Evolutionary conservation across 306 rosid species (phyloP).

Genomic region (Phaseolus lunatus): DNA sequence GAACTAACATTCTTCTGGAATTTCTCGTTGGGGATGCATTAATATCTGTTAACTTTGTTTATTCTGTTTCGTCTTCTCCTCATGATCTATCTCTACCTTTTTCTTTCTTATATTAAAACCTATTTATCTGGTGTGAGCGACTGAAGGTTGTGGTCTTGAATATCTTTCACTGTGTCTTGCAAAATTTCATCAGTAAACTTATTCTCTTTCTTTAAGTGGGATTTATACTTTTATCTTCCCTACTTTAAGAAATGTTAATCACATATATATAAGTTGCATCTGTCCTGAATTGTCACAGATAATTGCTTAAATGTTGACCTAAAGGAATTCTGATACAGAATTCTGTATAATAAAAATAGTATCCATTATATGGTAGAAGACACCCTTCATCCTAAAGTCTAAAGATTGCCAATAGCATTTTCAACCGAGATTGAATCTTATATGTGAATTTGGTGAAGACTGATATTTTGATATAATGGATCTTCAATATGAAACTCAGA

Average conservation of each 20-base stretch:
- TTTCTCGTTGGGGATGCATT: conserved; percentile 9
- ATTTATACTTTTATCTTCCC: not conserved
- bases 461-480: conserved; percentile 23
- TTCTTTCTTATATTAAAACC: not conserved
- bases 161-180: conserved; percentile 11
- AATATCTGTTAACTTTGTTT: conserved; percentile 15
- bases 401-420: conserved; percentile 29
- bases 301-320: conserved; percentile 18
- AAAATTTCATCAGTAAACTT: conserved; percentile 1
- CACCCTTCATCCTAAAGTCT: conserved; percentile 21
- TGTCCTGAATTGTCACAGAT: conserved; percentile 8
- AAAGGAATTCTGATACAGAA: conserved; percentile 3
- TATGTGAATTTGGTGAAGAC: conserved; percentile 9
- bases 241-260: conserved; percentile 23
- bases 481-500: conserved; percentile 23
- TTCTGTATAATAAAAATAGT: not conserved
- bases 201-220: conserved; percentile 17
- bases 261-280: conserved; percentile 8
- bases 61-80: conserved; percentile 3
- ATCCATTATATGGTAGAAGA: not conserved
- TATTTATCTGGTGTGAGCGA: not conserved
- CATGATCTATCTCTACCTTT: conserved; percentile 13
- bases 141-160: conserved; percentile 6
- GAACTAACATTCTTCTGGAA: conserved; percentile 9
- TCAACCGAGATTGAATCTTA: conserved; percentile 13